A percentile compares a stretch with the other conserved stretches of the same genome.
Evolutionary conservation across 177 flowering plant species (phyloP).

Genomic region (Vitis hybrid): DNA sequence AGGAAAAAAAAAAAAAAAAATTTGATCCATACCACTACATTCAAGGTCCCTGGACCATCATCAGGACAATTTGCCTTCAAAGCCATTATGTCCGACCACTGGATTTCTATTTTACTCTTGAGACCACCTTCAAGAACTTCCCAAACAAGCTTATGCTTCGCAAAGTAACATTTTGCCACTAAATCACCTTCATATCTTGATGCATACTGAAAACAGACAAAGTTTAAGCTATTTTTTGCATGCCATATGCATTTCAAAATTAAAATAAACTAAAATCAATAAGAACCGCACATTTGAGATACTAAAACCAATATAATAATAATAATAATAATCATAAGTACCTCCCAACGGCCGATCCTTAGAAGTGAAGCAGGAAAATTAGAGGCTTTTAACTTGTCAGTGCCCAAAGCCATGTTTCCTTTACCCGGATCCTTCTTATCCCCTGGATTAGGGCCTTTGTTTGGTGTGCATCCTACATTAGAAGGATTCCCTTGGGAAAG

Average conservation of each 20-base stretch:
- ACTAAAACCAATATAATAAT: not conserved
- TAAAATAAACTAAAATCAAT: no score
- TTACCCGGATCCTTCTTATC: slow-evolving; percentile 41
- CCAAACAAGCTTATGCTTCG: slow-evolving; percentile 92
- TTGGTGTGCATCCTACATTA: slow-evolving; percentile 13
- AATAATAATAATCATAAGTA: slow-evolving; percentile 14
- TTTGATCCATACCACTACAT: slow-evolving; percentile 58
- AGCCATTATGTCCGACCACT: slow-evolving; percentile 89
- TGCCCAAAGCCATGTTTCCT: slow-evolving; percentile 13
- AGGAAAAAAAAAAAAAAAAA: not conserved
- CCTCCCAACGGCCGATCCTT: slow-evolving; percentile 84
- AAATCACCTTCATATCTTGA: slow-evolving; percentile 87
- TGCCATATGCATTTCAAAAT: not conserved
- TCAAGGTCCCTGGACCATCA: slow-evolving; percentile 61
- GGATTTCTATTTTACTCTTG: slow-evolving; percentile 84
- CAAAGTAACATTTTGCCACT: slow-evolving; percentile 87
- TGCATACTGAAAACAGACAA: slow-evolving; percentile 45
- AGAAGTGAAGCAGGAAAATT: slow-evolving; percentile 77
- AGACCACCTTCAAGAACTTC: slow-evolving; percentile 82
- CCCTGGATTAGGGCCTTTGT: slow-evolving; percentile 17
- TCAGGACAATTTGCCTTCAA: slow-evolving; percentile 76
- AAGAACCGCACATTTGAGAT: not conserved
- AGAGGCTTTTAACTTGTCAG: slow-evolving; percentile 85
- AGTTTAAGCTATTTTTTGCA: not conserved
- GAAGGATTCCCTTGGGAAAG: slow-evolving; percentile 53